These are phyloP conservation scores for Penicillium italicum DNA, from an alignment of 2,329 filamentous ascomycete species.

Conservation along the genomic window DNA sequence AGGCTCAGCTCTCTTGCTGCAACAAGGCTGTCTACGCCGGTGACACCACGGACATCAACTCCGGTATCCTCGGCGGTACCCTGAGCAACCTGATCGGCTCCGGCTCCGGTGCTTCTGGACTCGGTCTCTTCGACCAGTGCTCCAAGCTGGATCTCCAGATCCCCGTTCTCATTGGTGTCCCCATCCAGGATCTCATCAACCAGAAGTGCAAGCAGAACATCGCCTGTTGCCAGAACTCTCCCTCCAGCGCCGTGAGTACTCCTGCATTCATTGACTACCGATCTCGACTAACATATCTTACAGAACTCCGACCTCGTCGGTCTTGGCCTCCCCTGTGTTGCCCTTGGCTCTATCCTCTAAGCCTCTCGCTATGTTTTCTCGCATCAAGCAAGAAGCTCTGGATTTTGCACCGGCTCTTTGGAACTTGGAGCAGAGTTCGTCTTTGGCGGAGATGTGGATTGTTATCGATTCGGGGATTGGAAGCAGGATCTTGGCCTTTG, in stretches of 20 bases:
- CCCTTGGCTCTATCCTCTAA: conserved; percentile 40
- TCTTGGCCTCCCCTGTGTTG: conserved; percentile 38
- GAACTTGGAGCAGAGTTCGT: background rate
- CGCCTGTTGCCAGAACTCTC: conserved; percentile 40
- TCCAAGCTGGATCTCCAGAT: conserved; percentile 37
- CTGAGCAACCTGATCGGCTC: conserved; percentile 35
- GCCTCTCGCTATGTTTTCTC: conserved; percentile 12
- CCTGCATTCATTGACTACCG: accelerated
- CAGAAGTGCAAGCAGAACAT: conserved; percentile 42
- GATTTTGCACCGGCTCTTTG: conserved; percentile 1
- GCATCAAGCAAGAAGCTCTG: conserved; percentile 15
- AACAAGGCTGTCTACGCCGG: conserved; percentile 39
- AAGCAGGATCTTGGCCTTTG: conserved; percentile 12
- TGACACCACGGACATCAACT: conserved; percentile 33
- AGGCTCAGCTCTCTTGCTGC: conserved; percentile 40
- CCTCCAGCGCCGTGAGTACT: conserved; percentile 29
- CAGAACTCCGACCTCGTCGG: conserved; percentile 36
- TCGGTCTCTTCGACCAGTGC: conserved; percentile 43
- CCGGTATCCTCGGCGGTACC: conserved; percentile 33
- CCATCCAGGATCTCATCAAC: conserved; percentile 35
- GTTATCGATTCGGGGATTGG: conserved; percentile 20
- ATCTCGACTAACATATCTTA: conserved; percentile 1
- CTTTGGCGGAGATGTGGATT: conserved; percentile 7
- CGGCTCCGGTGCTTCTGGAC: conserved; percentile 32
- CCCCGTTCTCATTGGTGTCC: conserved; percentile 27